phyloP scores from a whole-genome alignment of 106 monocot genomes.

The Apostasia shenzhenica region DNA sequence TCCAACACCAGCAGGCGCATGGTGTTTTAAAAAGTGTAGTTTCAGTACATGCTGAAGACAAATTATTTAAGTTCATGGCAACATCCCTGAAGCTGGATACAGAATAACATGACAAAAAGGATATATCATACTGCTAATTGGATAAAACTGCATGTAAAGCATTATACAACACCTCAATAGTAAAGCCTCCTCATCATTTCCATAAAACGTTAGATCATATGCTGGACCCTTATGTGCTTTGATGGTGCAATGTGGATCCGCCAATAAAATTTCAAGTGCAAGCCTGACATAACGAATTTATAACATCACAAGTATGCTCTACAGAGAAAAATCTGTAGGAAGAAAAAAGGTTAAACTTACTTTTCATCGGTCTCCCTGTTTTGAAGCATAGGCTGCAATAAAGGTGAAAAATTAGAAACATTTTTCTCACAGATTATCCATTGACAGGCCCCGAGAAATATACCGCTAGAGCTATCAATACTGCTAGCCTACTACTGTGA shows the following conservation, averaged over 20 bases:
- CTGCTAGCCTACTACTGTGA: no score
- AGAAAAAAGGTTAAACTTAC: constrained; percentile 4
- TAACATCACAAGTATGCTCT: background rate
- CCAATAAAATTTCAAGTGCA: constrained; percentile 10
- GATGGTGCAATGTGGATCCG: constrained; percentile 42
- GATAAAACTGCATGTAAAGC: background rate
- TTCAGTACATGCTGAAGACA: no score
- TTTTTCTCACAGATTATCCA: no score
- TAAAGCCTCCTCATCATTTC: constrained; percentile 58
- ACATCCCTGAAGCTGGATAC: no score
- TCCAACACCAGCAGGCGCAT: no score
- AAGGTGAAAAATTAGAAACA: background rate
- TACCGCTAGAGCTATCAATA: no score
- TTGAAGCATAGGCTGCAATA: constrained; percentile 8
- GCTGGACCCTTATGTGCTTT: constrained; percentile 76
- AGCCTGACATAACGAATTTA: background rate
- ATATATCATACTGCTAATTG: background rate
- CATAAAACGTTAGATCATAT: constrained; percentile 89
- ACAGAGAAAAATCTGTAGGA: background rate
- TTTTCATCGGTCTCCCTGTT: background rate
- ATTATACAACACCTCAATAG: constrained; percentile 63
- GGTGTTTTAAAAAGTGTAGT: no score
- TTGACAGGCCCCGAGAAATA: no score
- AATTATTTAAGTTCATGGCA: no score
- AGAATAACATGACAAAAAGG: background rate